These are phyloP conservation scores for Mayamaea pseudoterrestris DNA, from an alignment of 108 stramenopile genomes.

Conservation along the genomic window DNA sequence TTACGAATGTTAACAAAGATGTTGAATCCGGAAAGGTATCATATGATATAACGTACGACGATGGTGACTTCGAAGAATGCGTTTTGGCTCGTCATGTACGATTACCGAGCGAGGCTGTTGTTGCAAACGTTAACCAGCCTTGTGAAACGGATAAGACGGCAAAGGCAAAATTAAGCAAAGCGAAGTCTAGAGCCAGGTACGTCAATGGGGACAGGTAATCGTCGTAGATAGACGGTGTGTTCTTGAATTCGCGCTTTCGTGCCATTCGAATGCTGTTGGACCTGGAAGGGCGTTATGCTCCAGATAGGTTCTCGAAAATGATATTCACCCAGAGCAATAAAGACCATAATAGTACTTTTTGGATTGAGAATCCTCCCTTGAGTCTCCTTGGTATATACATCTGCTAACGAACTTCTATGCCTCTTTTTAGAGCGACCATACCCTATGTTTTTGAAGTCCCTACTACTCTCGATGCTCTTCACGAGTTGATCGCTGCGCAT, in stretches of 20 bases:
- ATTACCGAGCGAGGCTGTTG: too few relatives aligned
- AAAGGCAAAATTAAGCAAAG: too few relatives aligned
- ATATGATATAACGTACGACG: constrained; percentile 76
- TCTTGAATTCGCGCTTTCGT: constrained; percentile 6
- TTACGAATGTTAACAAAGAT: constrained; percentile 29
- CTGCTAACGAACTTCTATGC: constrained; percentile 7
- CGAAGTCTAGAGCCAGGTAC: too few relatives aligned
- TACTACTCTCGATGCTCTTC: constrained; percentile 74
- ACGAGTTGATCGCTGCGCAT: constrained; percentile 73
- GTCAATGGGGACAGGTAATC: too few relatives aligned
- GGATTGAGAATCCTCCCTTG: constrained; percentile 32
- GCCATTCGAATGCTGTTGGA: constrained; percentile 1
- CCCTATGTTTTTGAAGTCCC: constrained; percentile 90
- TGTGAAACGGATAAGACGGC: too few relatives aligned
- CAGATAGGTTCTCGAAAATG: constrained; percentile 2
- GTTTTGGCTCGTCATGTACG: constrained; percentile 46
- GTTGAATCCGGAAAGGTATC: constrained; percentile 24
- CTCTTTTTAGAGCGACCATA: constrained; percentile 42
- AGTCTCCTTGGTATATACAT: constrained; percentile 83
- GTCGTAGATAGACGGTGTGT: too few relatives aligned
- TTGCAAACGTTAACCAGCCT: too few relatives aligned
- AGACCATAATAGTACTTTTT: constrained; percentile 61
- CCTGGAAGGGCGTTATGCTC: constrained; percentile 25
- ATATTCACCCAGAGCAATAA: constrained; percentile 8
- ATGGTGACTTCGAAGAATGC: constrained; percentile 80